These are phyloP conservation scores for Trichodelitschia bisporula DNA, from an alignment of 495 filamentous ascomycete species.

Conservation along the genomic window DNA sequence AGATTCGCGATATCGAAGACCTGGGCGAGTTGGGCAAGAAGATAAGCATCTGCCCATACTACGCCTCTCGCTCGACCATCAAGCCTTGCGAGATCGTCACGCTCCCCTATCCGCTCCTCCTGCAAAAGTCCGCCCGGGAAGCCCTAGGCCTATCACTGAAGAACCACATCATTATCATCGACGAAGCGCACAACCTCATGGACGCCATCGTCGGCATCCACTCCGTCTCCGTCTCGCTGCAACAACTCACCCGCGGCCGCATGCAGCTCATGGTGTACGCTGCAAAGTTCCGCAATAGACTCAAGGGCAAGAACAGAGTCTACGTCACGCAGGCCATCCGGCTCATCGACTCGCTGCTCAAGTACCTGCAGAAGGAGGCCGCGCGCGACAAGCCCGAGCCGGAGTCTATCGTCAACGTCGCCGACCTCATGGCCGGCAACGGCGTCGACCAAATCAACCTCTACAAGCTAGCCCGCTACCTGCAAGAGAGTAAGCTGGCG, in stretches of 20 bases:
- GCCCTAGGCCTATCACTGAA: constrained; percentile 68
- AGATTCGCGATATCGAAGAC: constrained; percentile 83
- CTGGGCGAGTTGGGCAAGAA: constrained; percentile 52
- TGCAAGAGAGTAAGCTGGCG: constrained; percentile 80
- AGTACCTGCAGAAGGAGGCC: constrained; percentile 31
- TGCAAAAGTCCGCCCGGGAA: constrained; percentile 76
- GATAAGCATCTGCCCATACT: constrained; percentile 79
- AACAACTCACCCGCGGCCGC: constrained; percentile 44
- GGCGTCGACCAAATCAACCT: constrained; percentile 90
- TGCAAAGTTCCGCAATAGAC: constrained; percentile 60
- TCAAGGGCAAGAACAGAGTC: constrained; percentile 80
- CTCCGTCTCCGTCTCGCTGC: constrained; percentile 48
- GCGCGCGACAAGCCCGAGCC: constrained; percentile 11
- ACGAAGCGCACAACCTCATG: constrained; percentile 96
- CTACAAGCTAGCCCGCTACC: constrained; percentile 62
- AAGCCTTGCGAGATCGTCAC: constrained; percentile 78
- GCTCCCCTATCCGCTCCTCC: constrained; percentile 70
- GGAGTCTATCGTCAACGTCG: constrained; percentile 41
- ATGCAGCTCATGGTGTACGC: constrained; percentile 60
- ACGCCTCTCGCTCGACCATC: constrained; percentile 65
- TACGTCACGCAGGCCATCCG: constrained; percentile 74
- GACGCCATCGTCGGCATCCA: constrained; percentile 77
- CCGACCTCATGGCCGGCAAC: constrained; percentile 53
- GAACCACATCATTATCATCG: constrained; percentile 73
- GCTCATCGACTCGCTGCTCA: constrained; percentile 49